Evolutionary conservation across 192 early-diverging fungal genomes (phyloP).

Genomic region (Spizellomyces punctatus): DNA sequence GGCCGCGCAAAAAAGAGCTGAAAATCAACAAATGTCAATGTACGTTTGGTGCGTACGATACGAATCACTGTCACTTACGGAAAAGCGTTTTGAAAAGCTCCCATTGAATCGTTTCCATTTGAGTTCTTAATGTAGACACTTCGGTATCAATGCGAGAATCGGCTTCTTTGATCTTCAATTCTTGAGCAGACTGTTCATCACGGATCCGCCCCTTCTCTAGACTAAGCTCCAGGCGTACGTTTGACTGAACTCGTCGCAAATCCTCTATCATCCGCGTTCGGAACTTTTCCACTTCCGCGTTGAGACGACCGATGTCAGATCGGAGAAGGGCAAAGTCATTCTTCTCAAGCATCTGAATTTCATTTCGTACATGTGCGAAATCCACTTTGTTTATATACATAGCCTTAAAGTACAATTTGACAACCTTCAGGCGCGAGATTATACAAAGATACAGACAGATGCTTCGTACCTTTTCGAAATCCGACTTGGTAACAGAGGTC

Average conservation of each 20-base stretch:
- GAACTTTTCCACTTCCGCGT: conserved; percentile 83
- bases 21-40: not conserved
- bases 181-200: conserved; percentile 81
- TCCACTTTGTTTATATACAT: conserved; percentile 88
- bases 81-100: conserved; percentile 56
- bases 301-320: conserved; percentile 77
- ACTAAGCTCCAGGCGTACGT: conserved; percentile 82
- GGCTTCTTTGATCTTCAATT: conserved; percentile 83
- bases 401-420: conserved; percentile 39
- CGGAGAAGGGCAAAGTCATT: conserved; percentile 85
- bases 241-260: conserved; percentile 78
- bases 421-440: too few species aligned
- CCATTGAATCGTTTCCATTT: conserved; percentile 89
- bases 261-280: conserved; percentile 81
- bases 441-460: too few species aligned
- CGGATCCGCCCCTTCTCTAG: conserved; percentile 87
- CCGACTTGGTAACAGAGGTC: conserved; percentile 36
- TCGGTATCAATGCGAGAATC: conserved; percentile 89
- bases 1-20: conserved; percentile 46
- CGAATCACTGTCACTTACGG: conserved; percentile 16
- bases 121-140: conserved; percentile 74
- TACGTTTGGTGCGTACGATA: not conserved
- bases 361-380: conserved; percentile 84
- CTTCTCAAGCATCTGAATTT: conserved; percentile 87
- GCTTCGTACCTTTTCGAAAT: conserved; percentile 43